Base-by-base conservation (phyloP, 768 basidiomycete genomes). In the Piloderma croceum region DNA sequence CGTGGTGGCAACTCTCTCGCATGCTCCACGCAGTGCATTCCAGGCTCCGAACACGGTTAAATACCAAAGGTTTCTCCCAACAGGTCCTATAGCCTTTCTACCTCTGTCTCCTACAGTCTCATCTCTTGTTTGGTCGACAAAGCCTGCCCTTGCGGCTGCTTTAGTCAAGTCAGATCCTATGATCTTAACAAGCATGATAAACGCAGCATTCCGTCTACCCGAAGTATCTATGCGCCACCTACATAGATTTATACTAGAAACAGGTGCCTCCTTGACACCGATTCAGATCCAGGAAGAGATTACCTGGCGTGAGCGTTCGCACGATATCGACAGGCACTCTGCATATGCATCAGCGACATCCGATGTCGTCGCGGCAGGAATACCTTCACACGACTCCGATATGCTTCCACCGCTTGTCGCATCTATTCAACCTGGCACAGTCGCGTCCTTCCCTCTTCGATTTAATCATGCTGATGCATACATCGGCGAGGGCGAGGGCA, bases 41-140 rank as follows among this genome's bases (percentile, higher is more conserved):
- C 73, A 81, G 55, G 64, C 64, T 7, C 76, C 75, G 7, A 90
- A 89, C 52, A 79, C 76, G 5, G 88, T 81, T 0, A 93, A 90
- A 0, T 98, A 86, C 62, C 96, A 98, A 59, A 74, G 93, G 17
- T 97, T 97, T 69, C 75, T 98, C 15, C 86, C 92, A 2, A 91
- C 91, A 4, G 94, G 96, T 0, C 94, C 94, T 3, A 83, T 98
- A 31, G 93, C 93, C 1, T 98, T 96, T 68, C 74, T 98, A 17
- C 96, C 94, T 0, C 73, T 97, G 31, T 83, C 83, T 2, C 65
- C 77, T 1, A 83, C 80, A 0, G 67, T 69, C 2, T 89, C 91
- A 7, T 92, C 93, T 3, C 71, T 98, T 36, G 96, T 97, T 5
- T 98, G 96, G 96, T 93, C 90, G 15, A 94, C 88, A 1, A 76